These are phyloP conservation scores for Globisporangium paddicum DNA, from an alignment of 352 stramenopile species.

Conservation along the genomic window DNA sequence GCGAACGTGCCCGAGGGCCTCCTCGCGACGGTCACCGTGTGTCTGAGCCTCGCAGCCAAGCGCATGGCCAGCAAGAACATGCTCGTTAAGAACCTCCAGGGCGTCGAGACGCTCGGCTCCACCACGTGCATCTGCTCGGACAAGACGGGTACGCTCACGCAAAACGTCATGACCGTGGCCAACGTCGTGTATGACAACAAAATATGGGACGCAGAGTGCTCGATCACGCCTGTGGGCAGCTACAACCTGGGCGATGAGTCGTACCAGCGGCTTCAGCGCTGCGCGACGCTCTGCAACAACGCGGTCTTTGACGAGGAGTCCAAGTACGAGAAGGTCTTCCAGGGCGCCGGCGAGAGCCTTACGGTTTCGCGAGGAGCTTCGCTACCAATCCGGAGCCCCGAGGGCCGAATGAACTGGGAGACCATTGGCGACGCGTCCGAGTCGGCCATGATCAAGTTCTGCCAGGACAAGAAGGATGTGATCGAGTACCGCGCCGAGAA, in stretches of 20 bases:
- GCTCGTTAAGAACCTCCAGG: constrained; percentile 93
- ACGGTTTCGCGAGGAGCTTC: constrained; percentile 14
- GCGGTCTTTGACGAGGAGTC: constrained; percentile 78
- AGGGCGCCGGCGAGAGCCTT: constrained; percentile 10
- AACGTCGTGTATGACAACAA: constrained; percentile 68
- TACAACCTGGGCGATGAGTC: constrained; percentile 46
- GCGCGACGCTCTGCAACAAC: constrained; percentile 89
- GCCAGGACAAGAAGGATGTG: constrained; percentile 66
- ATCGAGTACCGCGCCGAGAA: constrained; percentile 63
- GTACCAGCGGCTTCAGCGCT: constrained; percentile 71
- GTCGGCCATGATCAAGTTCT: constrained; percentile 87
- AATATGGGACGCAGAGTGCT: constrained; percentile 73
- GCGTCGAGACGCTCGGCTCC: constrained; percentile 90
- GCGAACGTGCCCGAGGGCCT: constrained; percentile 93
- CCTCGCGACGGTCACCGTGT: constrained; percentile 90
- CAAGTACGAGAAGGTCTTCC: constrained; percentile 19
- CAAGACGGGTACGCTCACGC: constrained; percentile 93
- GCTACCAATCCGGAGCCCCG: constrained; percentile 7
- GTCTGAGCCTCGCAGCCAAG: constrained; percentile 87
- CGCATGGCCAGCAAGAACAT: constrained; percentile 89
- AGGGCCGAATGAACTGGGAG: constrained; percentile 27
- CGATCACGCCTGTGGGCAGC: constrained; percentile 58
- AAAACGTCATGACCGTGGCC: constrained; percentile 94
- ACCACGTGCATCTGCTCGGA: constrained; percentile 94
- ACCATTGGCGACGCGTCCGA: constrained; percentile 78